Conservation (phyloP, 257 asterid species). For the Fraxinus quadrangulata region DNA sequence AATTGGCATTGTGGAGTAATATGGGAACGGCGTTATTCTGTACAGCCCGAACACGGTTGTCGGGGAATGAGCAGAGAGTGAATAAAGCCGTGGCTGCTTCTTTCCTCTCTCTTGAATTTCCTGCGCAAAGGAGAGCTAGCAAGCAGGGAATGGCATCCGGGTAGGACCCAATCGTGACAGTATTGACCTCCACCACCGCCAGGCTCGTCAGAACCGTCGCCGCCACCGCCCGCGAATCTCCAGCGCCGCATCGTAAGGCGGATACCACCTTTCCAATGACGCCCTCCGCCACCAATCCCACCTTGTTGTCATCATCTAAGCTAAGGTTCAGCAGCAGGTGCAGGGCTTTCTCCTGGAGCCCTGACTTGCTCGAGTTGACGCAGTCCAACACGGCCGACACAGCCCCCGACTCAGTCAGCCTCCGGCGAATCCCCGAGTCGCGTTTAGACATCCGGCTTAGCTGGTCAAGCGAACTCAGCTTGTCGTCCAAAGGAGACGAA, state of each 20-base stretch:
- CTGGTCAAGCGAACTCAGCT: slow-evolving; percentile 61
- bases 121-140: slow-evolving; percentile 60
- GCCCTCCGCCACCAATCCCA: slow-evolving; percentile 92
- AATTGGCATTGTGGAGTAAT: slow-evolving; percentile 53
- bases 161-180: slow-evolving; percentile 76
- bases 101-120: slow-evolving; percentile 74
- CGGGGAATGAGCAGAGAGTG: slow-evolving; percentile 74
- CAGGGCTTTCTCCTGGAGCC: slow-evolving; percentile 72
- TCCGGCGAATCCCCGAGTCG: slow-evolving; percentile 57
- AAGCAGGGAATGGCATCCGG: slow-evolving; percentile 72
- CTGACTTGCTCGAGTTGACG: slow-evolving; percentile 56
- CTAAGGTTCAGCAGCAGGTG: slow-evolving; percentile 77
- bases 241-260: slow-evolving; percentile 58
- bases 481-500: slow-evolving; percentile 38
- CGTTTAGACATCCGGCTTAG: slow-evolving; percentile 63
- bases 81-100: slow-evolving; percentile 85
- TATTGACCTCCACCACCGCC: slow-evolving; percentile 87
- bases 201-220: slow-evolving; percentile 90
- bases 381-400: slow-evolving; percentile 69
- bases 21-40: slow-evolving; percentile 57
- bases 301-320: slow-evolving; percentile 85
- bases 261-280: slow-evolving; percentile 65
- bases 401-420: slow-evolving; percentile 78
- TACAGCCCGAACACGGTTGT: slow-evolving; percentile 66
- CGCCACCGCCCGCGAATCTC: slow-evolving; percentile 83